Base-by-base conservation (phyloP, 1,284 basidiomycete species). In the Exsudoporus floridanus region DNA sequence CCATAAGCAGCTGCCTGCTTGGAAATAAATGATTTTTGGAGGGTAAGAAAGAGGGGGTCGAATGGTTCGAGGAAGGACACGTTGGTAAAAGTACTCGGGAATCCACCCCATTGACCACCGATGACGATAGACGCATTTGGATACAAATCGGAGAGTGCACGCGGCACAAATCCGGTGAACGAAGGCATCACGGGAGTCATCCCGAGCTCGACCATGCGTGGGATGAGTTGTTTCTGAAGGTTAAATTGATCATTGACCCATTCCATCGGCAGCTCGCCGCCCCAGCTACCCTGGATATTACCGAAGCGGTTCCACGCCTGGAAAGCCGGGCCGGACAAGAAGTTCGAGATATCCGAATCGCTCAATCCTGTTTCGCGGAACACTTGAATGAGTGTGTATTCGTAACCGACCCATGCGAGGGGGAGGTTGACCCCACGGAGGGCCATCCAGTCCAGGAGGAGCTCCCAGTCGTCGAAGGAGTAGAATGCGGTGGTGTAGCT, bases 181-280 rank as follows among this genome's bases (percentile, higher is more conserved):
- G 74, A 66, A 2, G 76, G 75, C 40, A 77, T 64, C 12, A 74
- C 68, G 16, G 75, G 76, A 8, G 68, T 76, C 74, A 77, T 77
- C 7, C 76, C 74, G 16, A 77, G 70, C 52, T 74, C 75, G 44
- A 66, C 45, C 73, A 77, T 77, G 23, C 76, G 73, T n/a, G 56
- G 48, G 25, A 77, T 46, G 46, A 77, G 68, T 49, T 67, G 64
- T 58, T 71, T 70, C 56, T 74, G 72, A 13, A 77, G 66, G 1
- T 58, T 50, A 41, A 68, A 73, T 56, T 77, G 76, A 43, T 75
- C 70, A 25, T 69, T 55, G 40, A 77, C 57, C 74, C 76, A 77
- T 44, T 69, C 61, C 47, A 60, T 63, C 0, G 73, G 73, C 9
- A 74, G 61, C 13, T 54, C 55, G 0, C 70, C 70, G 18, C 67